phyloP scores from a whole-genome alignment of 2,329 filamentous ascomycete genomes.

The Didymella pomorum region DNA sequence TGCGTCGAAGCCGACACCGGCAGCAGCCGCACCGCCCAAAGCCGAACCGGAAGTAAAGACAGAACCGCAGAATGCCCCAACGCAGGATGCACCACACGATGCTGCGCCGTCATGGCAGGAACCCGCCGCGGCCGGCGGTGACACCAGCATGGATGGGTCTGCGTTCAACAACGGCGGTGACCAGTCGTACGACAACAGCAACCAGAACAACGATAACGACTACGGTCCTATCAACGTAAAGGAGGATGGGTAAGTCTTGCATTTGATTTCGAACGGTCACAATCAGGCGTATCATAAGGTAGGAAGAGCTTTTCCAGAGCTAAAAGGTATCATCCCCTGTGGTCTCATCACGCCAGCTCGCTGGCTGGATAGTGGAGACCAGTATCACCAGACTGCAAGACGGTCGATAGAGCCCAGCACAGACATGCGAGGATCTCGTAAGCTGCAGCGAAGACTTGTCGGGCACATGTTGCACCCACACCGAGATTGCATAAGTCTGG shows the following conservation, averaged over 20 bases:
- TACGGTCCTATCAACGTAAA: slow-evolving; percentile 73
- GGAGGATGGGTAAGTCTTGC: slow-evolving; percentile 83
- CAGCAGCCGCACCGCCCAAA: slow-evolving; percentile 29
- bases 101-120: slow-evolving; percentile 32
- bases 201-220: slow-evolving; percentile 51
- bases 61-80: slow-evolving; percentile 30
- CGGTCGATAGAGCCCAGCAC: slow-evolving; percentile 1
- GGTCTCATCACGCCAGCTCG: neutral
- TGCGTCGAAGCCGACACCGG: slow-evolving; percentile 40
- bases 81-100: slow-evolving; percentile 28
- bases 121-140: slow-evolving; percentile 30
- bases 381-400: slow-evolving; percentile 9
- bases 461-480: slow-evolving; percentile 5
- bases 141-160: slow-evolving; percentile 44
- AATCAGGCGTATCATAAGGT: slow-evolving; percentile 38
- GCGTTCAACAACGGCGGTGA: slow-evolving; percentile 41
- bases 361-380: neutral
- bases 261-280: slow-evolving; percentile 22
- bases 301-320: slow-evolving; percentile 12
- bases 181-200: slow-evolving; percentile 43
- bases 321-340: neutral
- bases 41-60: slow-evolving; percentile 33
- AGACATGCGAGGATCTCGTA: slow-evolving; percentile 4
- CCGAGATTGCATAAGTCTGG: slow-evolving; percentile 15
- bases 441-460: slow-evolving; percentile 6